These are phyloP conservation scores for Mycosphaerella arachidis DNA, from an alignment of 2,329 filamentous ascomycete genomes.

Conservation along the genomic window DNA sequence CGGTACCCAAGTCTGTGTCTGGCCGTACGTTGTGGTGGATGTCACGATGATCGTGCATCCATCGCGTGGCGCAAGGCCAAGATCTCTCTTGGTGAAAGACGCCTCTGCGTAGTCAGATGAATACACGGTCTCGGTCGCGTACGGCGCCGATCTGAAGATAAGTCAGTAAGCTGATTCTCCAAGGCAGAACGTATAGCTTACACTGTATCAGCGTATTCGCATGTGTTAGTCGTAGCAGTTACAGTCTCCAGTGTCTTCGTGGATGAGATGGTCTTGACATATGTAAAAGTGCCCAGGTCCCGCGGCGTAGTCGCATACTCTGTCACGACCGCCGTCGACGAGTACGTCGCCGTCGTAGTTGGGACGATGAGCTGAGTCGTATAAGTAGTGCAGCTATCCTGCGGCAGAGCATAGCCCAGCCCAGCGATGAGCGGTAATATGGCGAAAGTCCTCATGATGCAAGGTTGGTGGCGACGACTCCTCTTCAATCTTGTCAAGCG, in stretches of 20 bases:
- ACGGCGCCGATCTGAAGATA: conserved; percentile 9
- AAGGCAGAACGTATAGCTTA: conserved; percentile 11
- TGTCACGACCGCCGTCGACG: conserved; percentile 24
- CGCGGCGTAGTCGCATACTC: conserved; percentile 21
- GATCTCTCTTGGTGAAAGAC: conserved; percentile 15
- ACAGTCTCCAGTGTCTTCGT: conserved; percentile 29
- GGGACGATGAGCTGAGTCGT: conserved; percentile 28
- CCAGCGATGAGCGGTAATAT: conserved; percentile 23
- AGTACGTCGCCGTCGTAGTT: conserved; percentile 30
- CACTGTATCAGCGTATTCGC: conserved; percentile 22
- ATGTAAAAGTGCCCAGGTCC: conserved; percentile 30
- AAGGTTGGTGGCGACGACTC: conserved; percentile 6
- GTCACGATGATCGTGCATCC: conserved; percentile 29
- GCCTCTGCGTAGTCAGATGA: conserved; percentile 1
- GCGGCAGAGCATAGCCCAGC: conserved; percentile 24
- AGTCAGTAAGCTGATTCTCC: conserved; percentile 4
- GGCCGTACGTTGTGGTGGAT: conserved; percentile 28
- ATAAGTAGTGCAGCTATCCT: conserved; percentile 26
- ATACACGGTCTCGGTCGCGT: conserved; percentile 24
- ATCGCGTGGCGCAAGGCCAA: conserved; percentile 21
- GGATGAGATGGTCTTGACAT: conserved; percentile 21
- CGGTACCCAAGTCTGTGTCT: conserved; percentile 26
- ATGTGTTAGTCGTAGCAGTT: conserved; percentile 24
- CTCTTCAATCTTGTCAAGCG: background rate
- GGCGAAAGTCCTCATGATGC: conserved; percentile 23